phyloP scores from a whole-genome alignment of 208 protist genomes.

The Angomonas desouzai region DNA sequence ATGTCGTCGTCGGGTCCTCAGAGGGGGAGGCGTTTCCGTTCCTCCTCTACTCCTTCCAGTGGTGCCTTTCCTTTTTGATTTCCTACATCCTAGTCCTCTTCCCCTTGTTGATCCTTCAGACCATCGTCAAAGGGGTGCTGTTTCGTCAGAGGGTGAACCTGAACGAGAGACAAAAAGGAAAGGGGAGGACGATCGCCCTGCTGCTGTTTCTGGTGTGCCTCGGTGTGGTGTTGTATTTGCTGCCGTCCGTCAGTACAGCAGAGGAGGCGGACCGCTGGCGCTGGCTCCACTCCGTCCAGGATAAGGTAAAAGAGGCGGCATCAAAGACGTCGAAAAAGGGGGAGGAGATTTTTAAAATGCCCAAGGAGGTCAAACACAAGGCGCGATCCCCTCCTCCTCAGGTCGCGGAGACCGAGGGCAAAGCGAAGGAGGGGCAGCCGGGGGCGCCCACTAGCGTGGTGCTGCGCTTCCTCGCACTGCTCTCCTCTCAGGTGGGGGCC shows the following conservation, averaged over 20 bases:
- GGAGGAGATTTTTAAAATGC: neutral
- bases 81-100: neutral
- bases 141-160: neutral
- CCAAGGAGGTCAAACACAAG: neutral
- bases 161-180: neutral
- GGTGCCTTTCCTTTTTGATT: neutral
- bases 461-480: conserved; percentile 13
- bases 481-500: conserved; percentile 33
- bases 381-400: neutral
- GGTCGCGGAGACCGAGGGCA: neutral
- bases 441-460: neutral
- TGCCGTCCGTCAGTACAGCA: neutral
- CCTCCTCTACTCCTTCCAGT: neutral
- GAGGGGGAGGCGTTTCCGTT: neutral
- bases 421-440: neutral
- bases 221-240: neutral
- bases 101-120: neutral
- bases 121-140: neutral
- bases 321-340: neutral
- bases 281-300: neutral
- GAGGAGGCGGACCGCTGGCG: neutral
- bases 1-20: neutral
- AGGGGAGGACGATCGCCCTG: neutral
- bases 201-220: neutral
- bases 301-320: neutral